Base-by-base conservation (phyloP, 2,329 filamentous ascomycete species). In the Stemphylium lycopersici region DNA sequence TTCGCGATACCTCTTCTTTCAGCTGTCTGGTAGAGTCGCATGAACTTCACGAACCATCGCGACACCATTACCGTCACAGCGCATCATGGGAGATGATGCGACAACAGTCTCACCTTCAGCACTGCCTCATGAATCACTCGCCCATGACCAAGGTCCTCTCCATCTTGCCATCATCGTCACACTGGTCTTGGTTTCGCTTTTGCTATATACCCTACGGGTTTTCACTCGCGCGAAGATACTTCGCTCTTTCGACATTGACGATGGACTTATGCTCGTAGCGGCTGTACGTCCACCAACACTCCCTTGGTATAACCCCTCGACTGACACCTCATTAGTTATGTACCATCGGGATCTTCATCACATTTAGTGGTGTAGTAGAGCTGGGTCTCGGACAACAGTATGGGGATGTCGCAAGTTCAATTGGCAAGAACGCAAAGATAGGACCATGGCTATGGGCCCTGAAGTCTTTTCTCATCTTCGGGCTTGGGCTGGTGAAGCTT, bases 171-270 rank as follows among this genome's bases (percentile, higher is more conserved):
- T 78, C 48, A 76, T 76, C 37, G 65, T 75, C 33, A 67, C 74
- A 31, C 69, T 80, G 52, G 75, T 75, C 20, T 70, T 68, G 8
- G 56, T 78, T 51, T 77, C 79, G 13, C 69, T 76, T 4, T 65
- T 80, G 36, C 70, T 69, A 15, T 78, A 79, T 22, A 49, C 71
- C 20, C 67, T 77, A 48, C 76, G 80, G 52, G 57, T 77, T 12
- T 81, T 78, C 50, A 81, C 81, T 39, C 77, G 80, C 59, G 68
- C 53, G 39, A 70, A 69, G 45, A 75, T 83, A 65, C 76, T 83
- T 45, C 79, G 75, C 24, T 79, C 76, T 45, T 72, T 79, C 42
- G 80, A 79, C n/a, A 67, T 76, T 52, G 82, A 84, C 72, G 82
- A 83, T 62, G 77, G 73, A 52, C 55, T 79, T 3, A 79, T 81